Base-by-base conservation (phyloP, 78 protist genomes). In the Dictyostelium firmibasis region DNA sequence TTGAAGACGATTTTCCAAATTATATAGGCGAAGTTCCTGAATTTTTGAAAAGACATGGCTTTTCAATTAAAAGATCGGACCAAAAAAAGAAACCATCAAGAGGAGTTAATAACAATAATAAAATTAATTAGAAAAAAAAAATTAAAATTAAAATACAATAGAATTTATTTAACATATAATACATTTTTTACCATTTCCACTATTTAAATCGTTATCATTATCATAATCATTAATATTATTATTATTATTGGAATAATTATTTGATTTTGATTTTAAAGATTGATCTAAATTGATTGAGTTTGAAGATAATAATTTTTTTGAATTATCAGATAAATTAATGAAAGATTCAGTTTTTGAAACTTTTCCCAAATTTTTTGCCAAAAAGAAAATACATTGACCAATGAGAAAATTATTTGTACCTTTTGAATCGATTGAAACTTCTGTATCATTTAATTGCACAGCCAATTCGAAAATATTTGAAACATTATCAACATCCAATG, bases 401-500 rank as follows among this genome's bases (percentile, higher is more conserved):
- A 29, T 27, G 23, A 88, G 50, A n/a, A 77, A 77, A 3, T 35
- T 41, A n/a, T 35, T 41, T 18, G n/a, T 77, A 25, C 83, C 83
- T 25, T 31, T 38, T 25, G 84, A 2, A 77, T 43, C 57, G 13
- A 86, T 72, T 14, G 79, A 72, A 33, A 72, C 27, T 16, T 11
- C 27, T 3, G 23, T 33, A 33, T 72, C 79, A 60, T 86, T 79
- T 76, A 50, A 76, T 11, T 25, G 29, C 27, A 14, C 38, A 16
- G 53, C 38, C 23, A 78, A 20, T 27, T 82, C 67, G 64, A 38
- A 60, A 27, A 82, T 82, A 10, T 16, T 13, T 1, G 72, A 85
- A 53, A 85, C 92, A 85, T 85, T 85, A 13, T 88, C 93, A 38
- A 50, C 69, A 41, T 88, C 93, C 4, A 88, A 38, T 25, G 76